Conservation (phyloP, 148 eudicot genomes). For the Silene conica region DNA sequence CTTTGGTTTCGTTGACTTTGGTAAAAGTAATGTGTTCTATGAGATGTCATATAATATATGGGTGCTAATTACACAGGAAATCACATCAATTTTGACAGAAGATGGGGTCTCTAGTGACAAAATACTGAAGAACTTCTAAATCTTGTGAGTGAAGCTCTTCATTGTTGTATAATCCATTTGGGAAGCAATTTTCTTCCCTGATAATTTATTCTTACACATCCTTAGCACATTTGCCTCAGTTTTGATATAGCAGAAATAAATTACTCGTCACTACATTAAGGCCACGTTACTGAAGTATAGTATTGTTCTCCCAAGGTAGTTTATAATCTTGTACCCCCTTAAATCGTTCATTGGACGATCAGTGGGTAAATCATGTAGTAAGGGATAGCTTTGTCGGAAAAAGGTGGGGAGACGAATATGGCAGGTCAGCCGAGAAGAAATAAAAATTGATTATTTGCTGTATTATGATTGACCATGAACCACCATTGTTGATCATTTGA, state of each 20-base stretch:
- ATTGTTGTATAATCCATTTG: conserved; percentile 21
- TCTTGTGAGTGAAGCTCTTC: background rate
- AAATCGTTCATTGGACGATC: background rate
- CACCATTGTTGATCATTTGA: background rate
- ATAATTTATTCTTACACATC: conserved; percentile 17
- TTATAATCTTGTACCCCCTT: background rate
- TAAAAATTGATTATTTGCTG: background rate
- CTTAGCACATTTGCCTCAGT: conserved; percentile 13
- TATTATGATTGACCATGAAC: background rate
- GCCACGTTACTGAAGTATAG: background rate
- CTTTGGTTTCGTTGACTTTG: background rate
- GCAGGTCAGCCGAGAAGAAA: background rate
- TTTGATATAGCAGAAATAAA: conserved; percentile 20
- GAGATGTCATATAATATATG: background rate
- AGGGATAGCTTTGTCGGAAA: background rate
- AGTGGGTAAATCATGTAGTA: background rate
- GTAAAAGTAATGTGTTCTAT: background rate
- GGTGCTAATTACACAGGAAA: conserved; percentile 57
- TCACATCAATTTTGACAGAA: conserved; percentile 61
- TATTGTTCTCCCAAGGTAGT: background rate
- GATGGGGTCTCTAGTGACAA: conserved; percentile 66
- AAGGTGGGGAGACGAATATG: background rate
- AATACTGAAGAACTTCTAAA: conserved; percentile 74
- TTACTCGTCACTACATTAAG: background rate
- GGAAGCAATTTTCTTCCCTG: conserved; percentile 19